Base-by-base conservation (phyloP, 495 filamentous ascomycete species). In the Neurospora africana region DNA sequence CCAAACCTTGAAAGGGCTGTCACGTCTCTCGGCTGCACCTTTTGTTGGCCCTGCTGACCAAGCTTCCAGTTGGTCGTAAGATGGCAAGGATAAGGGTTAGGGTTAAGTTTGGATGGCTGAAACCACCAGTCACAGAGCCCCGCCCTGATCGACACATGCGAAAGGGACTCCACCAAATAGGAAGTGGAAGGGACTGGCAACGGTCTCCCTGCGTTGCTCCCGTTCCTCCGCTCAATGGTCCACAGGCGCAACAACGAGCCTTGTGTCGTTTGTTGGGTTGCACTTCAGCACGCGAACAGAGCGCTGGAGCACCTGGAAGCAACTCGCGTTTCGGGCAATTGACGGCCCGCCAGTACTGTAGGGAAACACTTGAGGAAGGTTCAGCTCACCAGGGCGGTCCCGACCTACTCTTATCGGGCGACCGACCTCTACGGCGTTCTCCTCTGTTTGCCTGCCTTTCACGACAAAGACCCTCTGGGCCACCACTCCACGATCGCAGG, bases 291-390 rank as follows among this genome's bases (percentile, higher is more conserved):
- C 27, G 53, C 53, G 53, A 65, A 65, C 53, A 19, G 27, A 65
- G 53, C 53, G 53, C 53, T 10, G 53, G 53, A 65, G 53, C 53
- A 65, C 53, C 53, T 33, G 27, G 53, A 65, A 65, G 53, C 53
- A 65, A 19, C 15, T 65, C 36, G 30, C 67, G 61, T 71, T 71
- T 72, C 58, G 70, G 70, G 38, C 35, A 71, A 65, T 69, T 74
- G 37, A 75, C 75, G 69, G 68, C 71, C 73, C 73, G 71, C 27
- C 58, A 69, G 69, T 58, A 53, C 41, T n/a, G 41, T 44, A 44
- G 58, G 27, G 67, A 69, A 41, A 27, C 23, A 70, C 43, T 70
- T 70, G 53, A 27, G 53, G 53, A 65, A 19, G 27, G 27, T 33
- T 27, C 53, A 65, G 53, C 53, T 65, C 53, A 65, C 15, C 53